Evolutionary conservation across 2,329 filamentous ascomycete genomes (phyloP).

Genomic region (Triangularia setosa): DNA sequence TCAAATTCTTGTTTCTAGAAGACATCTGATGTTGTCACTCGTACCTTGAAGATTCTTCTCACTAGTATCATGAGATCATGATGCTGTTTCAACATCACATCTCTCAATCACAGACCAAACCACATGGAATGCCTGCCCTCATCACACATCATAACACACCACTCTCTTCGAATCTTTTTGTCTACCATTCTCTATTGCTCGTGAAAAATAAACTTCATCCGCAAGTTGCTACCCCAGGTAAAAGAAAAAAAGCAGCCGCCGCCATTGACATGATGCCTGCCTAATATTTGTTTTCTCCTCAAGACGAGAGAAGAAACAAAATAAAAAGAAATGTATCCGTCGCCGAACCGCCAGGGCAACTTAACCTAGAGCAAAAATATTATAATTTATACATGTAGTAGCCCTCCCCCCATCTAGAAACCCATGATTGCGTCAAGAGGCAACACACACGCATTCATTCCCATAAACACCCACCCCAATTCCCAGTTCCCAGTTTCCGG

Average conservation of each 20-base stretch:
- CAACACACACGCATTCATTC: too few species aligned
- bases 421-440: neutral
- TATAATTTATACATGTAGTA: conserved; percentile 19
- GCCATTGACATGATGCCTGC: neutral
- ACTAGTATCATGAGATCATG: neutral
- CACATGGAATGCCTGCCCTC: too few species aligned
- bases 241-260: too few species aligned
- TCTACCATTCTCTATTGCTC: conserved; percentile 2
- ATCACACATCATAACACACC: neutral
- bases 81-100: neutral
- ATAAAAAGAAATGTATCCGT: conserved; percentile 10
- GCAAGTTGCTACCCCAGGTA: neutral
- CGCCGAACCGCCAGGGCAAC: too few species aligned
- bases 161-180: neutral
- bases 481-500: too few species aligned
- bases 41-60: neutral
- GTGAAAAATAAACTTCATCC: neutral
- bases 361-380: conserved; percentile 14
- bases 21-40: neutral
- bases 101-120: too few species aligned
- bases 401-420: neutral
- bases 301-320: neutral
- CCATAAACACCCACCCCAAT: too few species aligned
- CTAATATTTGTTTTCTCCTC: conserved; percentile 1
- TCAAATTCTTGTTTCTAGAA: neutral